These are phyloP conservation scores for Prinsepia uniflora DNA, from an alignment of 306 rosid species.

Conservation along the genomic window DNA sequence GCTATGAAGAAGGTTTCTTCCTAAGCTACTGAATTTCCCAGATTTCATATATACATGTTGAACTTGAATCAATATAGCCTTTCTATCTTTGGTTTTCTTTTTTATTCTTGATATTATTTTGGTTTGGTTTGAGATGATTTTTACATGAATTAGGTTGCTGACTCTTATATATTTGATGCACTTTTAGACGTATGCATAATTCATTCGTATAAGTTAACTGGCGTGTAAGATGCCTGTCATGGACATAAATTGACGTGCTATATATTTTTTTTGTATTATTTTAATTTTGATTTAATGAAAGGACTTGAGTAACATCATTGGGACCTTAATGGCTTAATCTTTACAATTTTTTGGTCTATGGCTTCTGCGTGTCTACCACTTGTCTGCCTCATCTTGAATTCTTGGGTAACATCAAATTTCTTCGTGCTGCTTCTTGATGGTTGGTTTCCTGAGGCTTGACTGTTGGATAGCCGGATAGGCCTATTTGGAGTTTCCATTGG, in stretches of 20 bases:
- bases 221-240: not conserved
- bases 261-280: not conserved
- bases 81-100: not conserved
- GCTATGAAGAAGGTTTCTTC: slow-evolving; percentile 55
- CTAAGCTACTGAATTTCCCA: not conserved
- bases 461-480: not conserved
- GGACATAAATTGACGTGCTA: not conserved
- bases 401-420: not conserved
- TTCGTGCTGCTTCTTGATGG: not conserved
- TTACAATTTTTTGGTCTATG: not conserved
- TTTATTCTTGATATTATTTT: not conserved
- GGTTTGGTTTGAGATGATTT: not conserved
- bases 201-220: not conserved
- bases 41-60: not conserved
- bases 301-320: not conserved
- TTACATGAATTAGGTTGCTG: not conserved
- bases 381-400: not conserved
- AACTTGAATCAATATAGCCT: slow-evolving; percentile 1
- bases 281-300: not conserved
- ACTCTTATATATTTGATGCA: not conserved
- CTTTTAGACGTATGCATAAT: not conserved
- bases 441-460: not conserved
- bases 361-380: not conserved
- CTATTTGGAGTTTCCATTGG: no score
- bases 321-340: not conserved